These are phyloP conservation scores for Aspergillus felis DNA, from an alignment of 2,329 filamentous ascomycete species.

Conservation along the genomic window DNA sequence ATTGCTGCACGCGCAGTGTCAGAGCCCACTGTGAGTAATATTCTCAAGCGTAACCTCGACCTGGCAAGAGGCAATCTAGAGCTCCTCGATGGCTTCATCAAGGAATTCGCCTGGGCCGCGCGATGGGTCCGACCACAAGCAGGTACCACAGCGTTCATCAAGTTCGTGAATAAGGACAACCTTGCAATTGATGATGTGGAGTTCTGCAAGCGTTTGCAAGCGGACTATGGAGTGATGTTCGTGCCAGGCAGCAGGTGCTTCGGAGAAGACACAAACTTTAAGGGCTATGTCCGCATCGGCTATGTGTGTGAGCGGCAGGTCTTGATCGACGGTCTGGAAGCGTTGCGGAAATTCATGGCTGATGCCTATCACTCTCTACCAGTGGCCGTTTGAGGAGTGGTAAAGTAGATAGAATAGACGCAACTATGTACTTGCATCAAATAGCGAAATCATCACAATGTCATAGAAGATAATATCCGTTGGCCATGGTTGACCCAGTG, in stretches of 20 bases:
- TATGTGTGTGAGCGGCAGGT: slow-evolving; percentile 68
- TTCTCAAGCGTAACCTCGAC: slow-evolving; percentile 57
- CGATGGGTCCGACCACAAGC: slow-evolving; percentile 67
- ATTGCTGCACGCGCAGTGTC: slow-evolving; percentile 68
- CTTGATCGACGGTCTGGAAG: slow-evolving; percentile 59
- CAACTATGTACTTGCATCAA: neutral
- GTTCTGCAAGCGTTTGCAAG: slow-evolving; percentile 64
- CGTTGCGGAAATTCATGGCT: slow-evolving; percentile 49
- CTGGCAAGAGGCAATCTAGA: slow-evolving; percentile 63
- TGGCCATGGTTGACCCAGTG: neutral
- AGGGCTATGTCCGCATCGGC: slow-evolving; percentile 70
- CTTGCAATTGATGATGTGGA: slow-evolving; percentile 63
- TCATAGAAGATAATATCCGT: neutral
- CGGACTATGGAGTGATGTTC: slow-evolving; percentile 66
- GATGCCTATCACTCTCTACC: slow-evolving; percentile 50
- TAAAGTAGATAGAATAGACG: neutral
- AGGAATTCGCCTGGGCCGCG: slow-evolving; percentile 55
- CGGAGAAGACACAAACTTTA: slow-evolving; percentile 60
- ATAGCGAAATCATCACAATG: neutral
- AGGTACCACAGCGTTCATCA: slow-evolving; percentile 73
- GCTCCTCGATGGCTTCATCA: slow-evolving; percentile 59
- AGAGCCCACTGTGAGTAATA: slow-evolving; percentile 52
- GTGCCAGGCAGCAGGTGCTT: slow-evolving; percentile 70
- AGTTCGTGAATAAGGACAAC: slow-evolving; percentile 54
- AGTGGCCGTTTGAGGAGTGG: neutral